phyloP scores from a whole-genome alignment of 2,329 filamentous ascomycete genomes.

The Colletotrichum chrysophilum region DNA sequence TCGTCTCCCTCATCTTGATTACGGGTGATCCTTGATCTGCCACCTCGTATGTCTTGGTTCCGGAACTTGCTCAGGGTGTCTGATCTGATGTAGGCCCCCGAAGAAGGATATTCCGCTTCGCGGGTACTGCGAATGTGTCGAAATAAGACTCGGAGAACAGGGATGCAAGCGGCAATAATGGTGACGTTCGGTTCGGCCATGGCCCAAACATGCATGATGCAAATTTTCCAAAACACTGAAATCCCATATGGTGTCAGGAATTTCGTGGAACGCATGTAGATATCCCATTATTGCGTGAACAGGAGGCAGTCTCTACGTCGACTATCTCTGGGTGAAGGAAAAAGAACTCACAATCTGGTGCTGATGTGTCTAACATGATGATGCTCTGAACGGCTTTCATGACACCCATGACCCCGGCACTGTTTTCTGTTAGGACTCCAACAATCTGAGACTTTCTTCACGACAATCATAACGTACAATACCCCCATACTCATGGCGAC shows the following conservation, averaged over 20 bases:
- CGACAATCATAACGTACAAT: conserved; percentile 9
- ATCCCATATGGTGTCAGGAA: background rate
- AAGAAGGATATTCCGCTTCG: background rate
- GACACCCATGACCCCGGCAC: conserved; percentile 14
- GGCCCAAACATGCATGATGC: conserved; percentile 21
- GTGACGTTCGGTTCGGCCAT: conserved; percentile 33
- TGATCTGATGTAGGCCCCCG: background rate
- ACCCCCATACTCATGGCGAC: conserved; percentile 40
- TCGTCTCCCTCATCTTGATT: background rate
- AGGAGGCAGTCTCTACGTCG: too few species aligned
- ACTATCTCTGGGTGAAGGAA: rapidly evolving
- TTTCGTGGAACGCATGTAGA: background rate
- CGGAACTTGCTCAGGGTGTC: background rate
- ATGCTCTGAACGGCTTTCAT: conserved; percentile 26
- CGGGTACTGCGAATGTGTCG: background rate
- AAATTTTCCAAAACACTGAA: background rate
- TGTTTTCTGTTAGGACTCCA: background rate
- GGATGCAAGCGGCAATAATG: conserved; percentile 35
- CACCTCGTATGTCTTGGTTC: background rate
- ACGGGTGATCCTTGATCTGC: background rate
- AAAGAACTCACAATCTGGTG: conserved; percentile 19
- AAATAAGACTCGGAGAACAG: conserved; percentile 30
- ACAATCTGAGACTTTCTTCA: background rate
- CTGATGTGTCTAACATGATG: conserved; percentile 17
- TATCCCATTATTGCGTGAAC: background rate